phyloP scores from a whole-genome alignment of 106 monocot genomes.

The Acanthochlamys bracteata region DNA sequence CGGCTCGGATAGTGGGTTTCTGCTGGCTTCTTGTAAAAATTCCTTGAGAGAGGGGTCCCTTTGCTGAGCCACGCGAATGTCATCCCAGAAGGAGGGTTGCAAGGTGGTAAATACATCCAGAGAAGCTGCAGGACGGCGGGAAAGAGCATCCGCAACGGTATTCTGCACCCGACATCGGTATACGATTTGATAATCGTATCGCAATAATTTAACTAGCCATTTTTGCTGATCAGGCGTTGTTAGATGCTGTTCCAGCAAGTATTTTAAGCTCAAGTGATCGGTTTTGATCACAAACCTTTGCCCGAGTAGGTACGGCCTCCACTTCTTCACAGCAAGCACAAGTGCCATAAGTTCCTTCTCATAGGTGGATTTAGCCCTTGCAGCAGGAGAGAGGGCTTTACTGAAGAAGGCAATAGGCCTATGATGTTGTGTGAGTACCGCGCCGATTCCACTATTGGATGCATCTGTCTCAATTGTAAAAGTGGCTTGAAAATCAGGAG shows the following conservation, averaged over 20 bases:
- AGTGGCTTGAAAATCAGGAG: background rate
- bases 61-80: too few relatives aligned
- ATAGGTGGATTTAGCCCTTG: background rate
- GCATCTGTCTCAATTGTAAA: constrained; percentile 1
- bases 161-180: background rate
- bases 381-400: background rate
- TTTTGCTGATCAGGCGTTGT: constrained; percentile 1
- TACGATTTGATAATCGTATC: background rate
- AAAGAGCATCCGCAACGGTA: background rate
- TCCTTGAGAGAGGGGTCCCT: too few relatives aligned
- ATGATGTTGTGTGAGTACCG: background rate
- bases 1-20: too few relatives aligned
- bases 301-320: constrained; percentile 6
- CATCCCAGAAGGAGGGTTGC: too few relatives aligned
- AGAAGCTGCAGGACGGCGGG: too few relatives aligned
- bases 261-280: constrained; percentile 1
- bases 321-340: background rate
- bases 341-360: constrained; percentile 4
- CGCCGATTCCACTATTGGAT: background rate
- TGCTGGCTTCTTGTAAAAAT: too few relatives aligned
- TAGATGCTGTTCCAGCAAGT: background rate
- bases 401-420: constrained; percentile 1
- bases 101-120: too few relatives aligned
- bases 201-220: constrained; percentile 6
- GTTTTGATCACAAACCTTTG: background rate